A percentile compares a stretch with the other conserved stretches of the same genome.
phyloP scores from a whole-genome alignment of 805 yeast species.

The Saccharomyces kudriavzevii region DNA sequence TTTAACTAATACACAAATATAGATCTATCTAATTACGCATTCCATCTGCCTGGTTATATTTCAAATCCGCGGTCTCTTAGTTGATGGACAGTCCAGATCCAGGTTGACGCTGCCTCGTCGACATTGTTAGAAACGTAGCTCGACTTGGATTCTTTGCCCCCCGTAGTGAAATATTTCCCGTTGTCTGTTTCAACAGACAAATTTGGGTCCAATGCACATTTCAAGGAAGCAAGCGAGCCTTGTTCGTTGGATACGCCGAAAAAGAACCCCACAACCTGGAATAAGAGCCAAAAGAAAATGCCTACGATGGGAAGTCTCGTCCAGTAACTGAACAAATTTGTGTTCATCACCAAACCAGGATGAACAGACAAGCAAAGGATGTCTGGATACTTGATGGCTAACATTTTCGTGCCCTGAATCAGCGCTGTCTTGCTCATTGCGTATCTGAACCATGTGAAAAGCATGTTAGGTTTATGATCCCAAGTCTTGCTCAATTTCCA shows the following conservation, averaged over 20 bases:
- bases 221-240: conserved; percentile 59
- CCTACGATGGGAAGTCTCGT: conserved; percentile 76
- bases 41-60: conserved; percentile 5
- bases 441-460: conserved; percentile 73
- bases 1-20: neutral
- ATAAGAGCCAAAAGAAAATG: conserved; percentile 57
- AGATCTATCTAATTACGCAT: neutral
- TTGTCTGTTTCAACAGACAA: conserved; percentile 46
- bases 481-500: conserved; percentile 40
- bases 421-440: conserved; percentile 72
- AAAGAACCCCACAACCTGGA: conserved; percentile 58
- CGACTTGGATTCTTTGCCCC: conserved; percentile 49
- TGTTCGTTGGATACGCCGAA: conserved; percentile 68
- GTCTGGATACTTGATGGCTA: conserved; percentile 59
- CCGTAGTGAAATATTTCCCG: conserved; percentile 61
- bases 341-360: conserved; percentile 82
- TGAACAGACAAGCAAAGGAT: conserved; percentile 60
- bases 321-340: conserved; percentile 69
- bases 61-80: conserved; percentile 45
- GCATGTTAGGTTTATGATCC: conserved; percentile 52
- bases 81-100: conserved; percentile 72
- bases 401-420: conserved; percentile 59
- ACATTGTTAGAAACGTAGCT: conserved; percentile 50
- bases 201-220: conserved; percentile 50
- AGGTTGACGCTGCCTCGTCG: conserved; percentile 57